Conservation (phyloP, 495 filamentous ascomycete species). For the Trichoderma parareesei region DNA sequence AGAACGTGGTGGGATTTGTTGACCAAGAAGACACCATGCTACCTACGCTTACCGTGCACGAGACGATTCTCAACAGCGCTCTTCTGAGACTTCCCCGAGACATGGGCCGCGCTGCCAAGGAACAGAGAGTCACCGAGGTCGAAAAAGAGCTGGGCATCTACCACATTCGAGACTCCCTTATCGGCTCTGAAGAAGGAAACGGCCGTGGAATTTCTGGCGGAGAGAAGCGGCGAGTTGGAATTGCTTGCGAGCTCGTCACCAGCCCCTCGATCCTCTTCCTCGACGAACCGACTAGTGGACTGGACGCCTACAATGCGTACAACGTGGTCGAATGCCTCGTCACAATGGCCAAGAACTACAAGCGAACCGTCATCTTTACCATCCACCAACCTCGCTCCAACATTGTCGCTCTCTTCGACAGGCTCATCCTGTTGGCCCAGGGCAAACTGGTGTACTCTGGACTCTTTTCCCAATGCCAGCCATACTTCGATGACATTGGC, state of each 20-base stretch:
- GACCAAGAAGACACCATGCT: slow-evolving; percentile 99
- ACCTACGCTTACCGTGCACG: slow-evolving; percentile 92
- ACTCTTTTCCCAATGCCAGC: slow-evolving; percentile 78
- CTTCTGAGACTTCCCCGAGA: slow-evolving; percentile 81
- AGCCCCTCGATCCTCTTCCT: slow-evolving; percentile 96
- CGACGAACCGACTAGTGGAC: slow-evolving; percentile 91
- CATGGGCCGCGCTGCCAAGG: slow-evolving; percentile 79
- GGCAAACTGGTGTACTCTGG: slow-evolving; percentile 91
- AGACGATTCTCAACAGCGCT: slow-evolving; percentile 93
- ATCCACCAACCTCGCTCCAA: slow-evolving; percentile 99
- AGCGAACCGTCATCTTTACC: slow-evolving; percentile 93
- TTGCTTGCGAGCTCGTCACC: slow-evolving; percentile 95
- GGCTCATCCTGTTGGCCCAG: slow-evolving; percentile 80
- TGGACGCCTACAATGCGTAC: slow-evolving; percentile 94
- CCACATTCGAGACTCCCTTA: slow-evolving; percentile 84
- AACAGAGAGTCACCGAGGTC: slow-evolving; percentile 83
- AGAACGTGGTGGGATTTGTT: slow-evolving; percentile 88
- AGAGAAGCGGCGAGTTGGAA: slow-evolving; percentile 91
- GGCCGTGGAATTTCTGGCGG: slow-evolving; percentile 94
- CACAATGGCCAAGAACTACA: slow-evolving; percentile 89
- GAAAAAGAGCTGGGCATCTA: slow-evolving; percentile 91
- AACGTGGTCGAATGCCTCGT: slow-evolving; percentile 96
- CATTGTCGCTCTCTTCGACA: slow-evolving; percentile 96
- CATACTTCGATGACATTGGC: slow-evolving; percentile 84
- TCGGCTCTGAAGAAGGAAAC: slow-evolving; percentile 95